Percentiles rank a stretch among this genome's conserved stretches.
Conservation (phyloP, 768 basidiomycete genomes). For the Rhodosporidiobolus odoratus region DNA sequence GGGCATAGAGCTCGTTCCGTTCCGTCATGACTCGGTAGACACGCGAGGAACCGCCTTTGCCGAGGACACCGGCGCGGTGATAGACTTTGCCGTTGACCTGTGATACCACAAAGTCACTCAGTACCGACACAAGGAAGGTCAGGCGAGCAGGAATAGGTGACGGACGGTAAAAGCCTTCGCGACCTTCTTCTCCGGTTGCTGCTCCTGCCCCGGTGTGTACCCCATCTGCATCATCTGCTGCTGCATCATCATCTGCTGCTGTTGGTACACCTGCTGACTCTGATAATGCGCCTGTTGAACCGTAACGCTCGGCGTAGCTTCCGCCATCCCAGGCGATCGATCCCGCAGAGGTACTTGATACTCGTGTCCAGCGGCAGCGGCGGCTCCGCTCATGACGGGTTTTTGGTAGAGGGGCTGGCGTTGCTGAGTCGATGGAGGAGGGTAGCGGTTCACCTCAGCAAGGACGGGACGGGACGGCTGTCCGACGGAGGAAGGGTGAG, state of each 20-base stretch:
- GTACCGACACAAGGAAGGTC: background rate
- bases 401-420: constrained; percentile 3
- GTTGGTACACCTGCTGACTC: constrained; percentile 19
- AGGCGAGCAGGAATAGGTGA: background rate
- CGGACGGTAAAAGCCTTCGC: constrained; percentile 22
- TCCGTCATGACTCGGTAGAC: constrained; percentile 84
- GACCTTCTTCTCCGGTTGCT: constrained; percentile 11
- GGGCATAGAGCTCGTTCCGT: constrained; percentile 71
- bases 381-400: background rate
- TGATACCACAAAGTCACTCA: background rate
- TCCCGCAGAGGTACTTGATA: constrained; percentile 30
- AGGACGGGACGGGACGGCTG: constrained; percentile 10
- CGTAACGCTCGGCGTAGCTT: constrained; percentile 34
- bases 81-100: constrained; percentile 42
- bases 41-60: constrained; percentile 90
- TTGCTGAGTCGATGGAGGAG: constrained; percentile 1
- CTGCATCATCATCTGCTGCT: constrained; percentile 14
- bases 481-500: background rate
- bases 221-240: constrained; percentile 15
- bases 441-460: constrained; percentile 27
- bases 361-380: background rate
- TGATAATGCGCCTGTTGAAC: constrained; percentile 31
- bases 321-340: constrained; percentile 31
- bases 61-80: constrained; percentile 53
- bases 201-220: constrained; percentile 8